Conservation (phyloP, 352 stramenopile genomes). For the Phytophthora sp. region DNA sequence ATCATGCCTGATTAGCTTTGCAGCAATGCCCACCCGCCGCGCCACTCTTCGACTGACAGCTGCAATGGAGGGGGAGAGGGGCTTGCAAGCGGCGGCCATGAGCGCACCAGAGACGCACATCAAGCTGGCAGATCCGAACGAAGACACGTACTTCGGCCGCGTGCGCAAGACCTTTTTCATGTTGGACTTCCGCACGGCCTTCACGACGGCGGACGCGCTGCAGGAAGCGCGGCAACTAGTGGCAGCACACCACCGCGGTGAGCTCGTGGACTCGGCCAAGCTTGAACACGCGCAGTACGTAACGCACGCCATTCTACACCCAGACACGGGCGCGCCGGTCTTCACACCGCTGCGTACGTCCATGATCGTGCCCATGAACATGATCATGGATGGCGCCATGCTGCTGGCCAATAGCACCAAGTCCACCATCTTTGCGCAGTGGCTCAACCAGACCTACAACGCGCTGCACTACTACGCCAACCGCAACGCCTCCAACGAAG, state of each 20-base stretch:
- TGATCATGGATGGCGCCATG: slow-evolving; percentile 85
- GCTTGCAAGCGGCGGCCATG: slow-evolving; percentile 24
- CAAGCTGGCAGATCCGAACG: slow-evolving; percentile 76
- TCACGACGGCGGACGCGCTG: slow-evolving; percentile 62
- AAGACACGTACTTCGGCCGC: slow-evolving; percentile 77
- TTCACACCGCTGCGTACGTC: slow-evolving; percentile 77
- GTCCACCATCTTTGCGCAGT: slow-evolving; percentile 80
- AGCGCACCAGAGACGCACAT: slow-evolving; percentile 39
- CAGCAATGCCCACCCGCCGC: background rate
- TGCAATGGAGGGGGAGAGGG: slow-evolving; percentile 28
- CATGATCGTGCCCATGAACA: slow-evolving; percentile 90
- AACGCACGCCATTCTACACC: slow-evolving; percentile 77
- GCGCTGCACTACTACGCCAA: slow-evolving; percentile 92
- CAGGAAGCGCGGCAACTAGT: slow-evolving; percentile 55
- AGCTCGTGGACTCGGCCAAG: slow-evolving; percentile 41
- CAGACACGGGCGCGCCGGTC: slow-evolving; percentile 71
- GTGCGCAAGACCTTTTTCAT: slow-evolving; percentile 85
- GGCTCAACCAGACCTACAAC: slow-evolving; percentile 92
- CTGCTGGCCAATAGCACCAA: slow-evolving; percentile 69
- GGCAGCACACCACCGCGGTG: slow-evolving; percentile 44
- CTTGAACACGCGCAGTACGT: slow-evolving; percentile 67
- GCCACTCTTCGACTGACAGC: background rate
- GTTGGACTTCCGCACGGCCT: slow-evolving; percentile 81
- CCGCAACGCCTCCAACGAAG: slow-evolving; percentile 85
- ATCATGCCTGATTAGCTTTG: no score